Base-by-base conservation (phyloP, 2,329 filamentous ascomycete species). In the Leptosphaerulina australis region DNA sequence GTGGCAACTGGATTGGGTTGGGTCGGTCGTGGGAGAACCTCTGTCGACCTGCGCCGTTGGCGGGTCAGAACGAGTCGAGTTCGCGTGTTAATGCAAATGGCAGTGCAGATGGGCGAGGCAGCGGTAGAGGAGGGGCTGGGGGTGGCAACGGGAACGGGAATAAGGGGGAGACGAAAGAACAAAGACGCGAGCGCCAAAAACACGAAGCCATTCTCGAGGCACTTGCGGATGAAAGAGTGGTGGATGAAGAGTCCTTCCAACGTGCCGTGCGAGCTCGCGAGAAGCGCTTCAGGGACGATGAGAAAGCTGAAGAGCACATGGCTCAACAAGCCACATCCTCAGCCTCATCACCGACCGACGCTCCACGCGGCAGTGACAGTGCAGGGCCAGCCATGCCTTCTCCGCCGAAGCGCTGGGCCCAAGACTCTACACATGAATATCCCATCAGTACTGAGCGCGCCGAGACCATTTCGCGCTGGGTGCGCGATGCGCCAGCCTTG, bases 391-490 rank as follows among this genome's bases (percentile, higher is more conserved):
- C 9, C 1, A 11, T 2, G 34, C 35, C 35, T 6, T 17, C 63
- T n/a, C 53, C 63, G 44, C 74, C 76, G 9, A 85, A 84, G 61
- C 75, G 83, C 7, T 87, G 84, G 84, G 80, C 82, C 4, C 79
- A 83, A 47, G 85, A 88, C 43, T 83, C 87, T 52, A 82, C 81
- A 0, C 84, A 83, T 62, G 87, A 90, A 57, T 88, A 88, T 67
- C 83, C 84, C 2, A 84, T 90, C 56, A 79, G 81, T 14, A 89
- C 87, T 1, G 86, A 88, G 56, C 80, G 89, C 17, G 88, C 88
- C 0, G 80, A 84, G 37, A 81, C 83, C 14, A 83, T 93, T 50
- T 82, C 85, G 0, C 75, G 82, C 31, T 94, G 90, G 89, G 81
- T 93, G 12, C 62, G 73, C 21, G 78, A 80, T 53, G 75, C 76